Evolutionary conservation across 2,329 filamentous ascomycete genomes (phyloP).

Genomic region (Apiospora koreana): DNA sequence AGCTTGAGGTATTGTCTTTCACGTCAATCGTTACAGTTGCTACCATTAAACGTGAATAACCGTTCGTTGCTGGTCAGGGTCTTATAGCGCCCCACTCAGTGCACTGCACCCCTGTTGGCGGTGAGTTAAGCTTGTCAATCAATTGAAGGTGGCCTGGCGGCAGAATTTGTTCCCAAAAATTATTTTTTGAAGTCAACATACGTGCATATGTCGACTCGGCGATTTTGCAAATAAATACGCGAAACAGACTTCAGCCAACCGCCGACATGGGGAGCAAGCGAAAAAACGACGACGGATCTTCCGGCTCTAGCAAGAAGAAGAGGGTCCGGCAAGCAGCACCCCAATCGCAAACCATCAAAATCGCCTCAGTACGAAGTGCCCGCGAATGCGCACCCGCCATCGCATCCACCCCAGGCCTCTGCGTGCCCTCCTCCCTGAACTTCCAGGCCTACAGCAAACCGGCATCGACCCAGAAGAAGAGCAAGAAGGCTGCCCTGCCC

Average conservation of each 20-base stretch:
- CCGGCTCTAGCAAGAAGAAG: conserved; percentile 50
- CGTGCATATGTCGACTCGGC: background rate
- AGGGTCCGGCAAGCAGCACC: conserved; percentile 24
- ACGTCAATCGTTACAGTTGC: too few relatives aligned
- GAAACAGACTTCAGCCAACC: background rate
- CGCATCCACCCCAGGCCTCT: conserved; percentile 45
- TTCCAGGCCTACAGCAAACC: conserved; percentile 53
- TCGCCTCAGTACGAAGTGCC: conserved; percentile 47
- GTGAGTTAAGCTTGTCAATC: background rate
- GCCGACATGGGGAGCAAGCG: conserved; percentile 6
- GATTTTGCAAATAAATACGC: background rate
- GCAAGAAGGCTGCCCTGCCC: conserved; percentile 39
- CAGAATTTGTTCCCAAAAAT: conserved; percentile 5
- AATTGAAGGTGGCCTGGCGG: background rate
- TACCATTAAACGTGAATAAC: background rate
- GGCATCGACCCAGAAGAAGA: conserved; percentile 37
- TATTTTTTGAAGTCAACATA: background rate
- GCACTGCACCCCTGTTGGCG: background rate
- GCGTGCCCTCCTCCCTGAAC: conserved; percentile 35
- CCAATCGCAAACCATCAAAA: conserved; percentile 39
- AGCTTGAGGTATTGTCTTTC: too few relatives aligned
- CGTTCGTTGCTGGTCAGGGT: too few relatives aligned
- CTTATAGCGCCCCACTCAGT: background rate
- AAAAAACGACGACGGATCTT: conserved; percentile 34
- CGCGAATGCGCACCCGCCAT: conserved; percentile 54